Evolutionary conservation across 116 monocot genomes (phyloP).

Genomic region (Phalaenopsis hybrid): DNA sequence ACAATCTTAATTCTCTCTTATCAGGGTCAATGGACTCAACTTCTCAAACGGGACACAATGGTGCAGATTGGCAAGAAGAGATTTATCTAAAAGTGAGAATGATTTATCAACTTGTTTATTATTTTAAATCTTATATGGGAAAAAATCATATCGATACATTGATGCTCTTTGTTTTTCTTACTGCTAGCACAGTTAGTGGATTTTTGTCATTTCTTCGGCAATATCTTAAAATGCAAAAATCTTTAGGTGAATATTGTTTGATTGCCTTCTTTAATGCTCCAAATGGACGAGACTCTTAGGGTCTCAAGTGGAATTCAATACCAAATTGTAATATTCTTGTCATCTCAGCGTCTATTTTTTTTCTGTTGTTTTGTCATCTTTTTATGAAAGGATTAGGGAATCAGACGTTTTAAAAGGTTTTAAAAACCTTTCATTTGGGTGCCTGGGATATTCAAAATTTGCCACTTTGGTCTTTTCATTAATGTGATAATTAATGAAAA

Average conservation of each 20-base stretch:
- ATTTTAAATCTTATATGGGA: background rate
- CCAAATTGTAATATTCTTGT: background rate
- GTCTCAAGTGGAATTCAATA: background rate
- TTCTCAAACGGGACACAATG: conserved; percentile 34
- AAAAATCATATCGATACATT: background rate
- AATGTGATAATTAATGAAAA: background rate
- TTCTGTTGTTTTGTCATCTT: background rate
- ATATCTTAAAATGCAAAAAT: background rate
- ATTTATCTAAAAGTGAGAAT: conserved; percentile 51
- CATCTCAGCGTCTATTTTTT: background rate
- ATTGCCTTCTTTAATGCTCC: background rate
- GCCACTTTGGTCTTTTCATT: background rate
- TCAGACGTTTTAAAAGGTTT: background rate
- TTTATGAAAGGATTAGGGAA: too few species aligned
- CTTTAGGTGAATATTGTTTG: background rate
- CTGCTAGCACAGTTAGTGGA: background rate
- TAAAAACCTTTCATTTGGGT: background rate
- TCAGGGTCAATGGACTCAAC: conserved; percentile 65
- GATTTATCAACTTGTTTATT: background rate
- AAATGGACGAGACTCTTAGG: background rate
- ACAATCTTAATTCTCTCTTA: conserved; percentile 9
- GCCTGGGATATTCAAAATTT: background rate
- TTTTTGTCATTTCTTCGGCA: background rate
- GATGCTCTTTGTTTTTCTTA: background rate
- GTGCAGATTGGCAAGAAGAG: conserved; percentile 51